Conservation (phyloP, 2,329 filamentous ascomycete species). For the Stemphylium lycopersici region DNA sequence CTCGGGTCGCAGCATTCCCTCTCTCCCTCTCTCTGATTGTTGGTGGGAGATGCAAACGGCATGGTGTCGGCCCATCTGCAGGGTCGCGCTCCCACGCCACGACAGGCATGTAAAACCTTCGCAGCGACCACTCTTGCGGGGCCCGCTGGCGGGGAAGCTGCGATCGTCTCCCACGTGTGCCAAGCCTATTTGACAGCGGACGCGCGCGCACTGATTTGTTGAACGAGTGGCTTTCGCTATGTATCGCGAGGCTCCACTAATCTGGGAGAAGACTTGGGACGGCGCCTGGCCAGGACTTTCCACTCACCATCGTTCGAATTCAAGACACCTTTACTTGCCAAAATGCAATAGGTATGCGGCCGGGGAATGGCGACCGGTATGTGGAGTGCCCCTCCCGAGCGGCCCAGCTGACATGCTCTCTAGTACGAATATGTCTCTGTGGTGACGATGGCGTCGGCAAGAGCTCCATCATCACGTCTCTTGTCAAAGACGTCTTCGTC, state of each 20-base stretch:
- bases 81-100: background rate
- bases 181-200: conserved; percentile 11
- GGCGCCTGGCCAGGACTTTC: background rate
- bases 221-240: background rate
- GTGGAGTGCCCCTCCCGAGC: conserved; percentile 13
- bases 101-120: background rate
- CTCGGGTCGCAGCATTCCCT: background rate
- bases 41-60: conserved; percentile 1
- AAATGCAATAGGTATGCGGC: conserved; percentile 27
- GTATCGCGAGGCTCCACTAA: conserved; percentile 5
- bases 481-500: conserved; percentile 97
- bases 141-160: conserved; percentile 14
- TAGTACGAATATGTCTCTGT: conserved; percentile 92
- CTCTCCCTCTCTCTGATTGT: background rate
- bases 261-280: background rate
- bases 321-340: background rate
- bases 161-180: conserved; percentile 20
- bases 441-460: conserved; percentile 78
- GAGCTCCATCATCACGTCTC: conserved; percentile 76
- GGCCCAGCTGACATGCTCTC: conserved; percentile 1
- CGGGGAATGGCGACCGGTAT: conserved; percentile 37
- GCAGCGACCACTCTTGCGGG: conserved; percentile 9
- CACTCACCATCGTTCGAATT: background rate
- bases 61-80: conserved; percentile 4
- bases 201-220: conserved; percentile 1